Conservation (phyloP, 1,284 basidiomycete species). For the Puccinia novopanici region DNA sequence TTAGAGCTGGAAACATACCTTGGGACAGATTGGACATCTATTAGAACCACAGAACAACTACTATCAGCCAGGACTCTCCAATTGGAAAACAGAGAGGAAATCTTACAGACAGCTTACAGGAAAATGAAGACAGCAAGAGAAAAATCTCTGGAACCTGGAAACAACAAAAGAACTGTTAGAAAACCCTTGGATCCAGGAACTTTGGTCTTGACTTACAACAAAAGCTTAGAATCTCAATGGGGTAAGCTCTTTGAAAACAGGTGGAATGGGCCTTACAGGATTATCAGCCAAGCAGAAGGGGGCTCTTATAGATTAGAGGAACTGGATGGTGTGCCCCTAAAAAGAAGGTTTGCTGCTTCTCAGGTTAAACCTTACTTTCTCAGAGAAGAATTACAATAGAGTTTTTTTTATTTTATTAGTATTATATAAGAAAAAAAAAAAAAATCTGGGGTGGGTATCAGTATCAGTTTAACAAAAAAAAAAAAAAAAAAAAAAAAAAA, state of each 20-base stretch:
- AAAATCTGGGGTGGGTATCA: too few relatives aligned
- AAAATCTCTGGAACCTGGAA: neutral
- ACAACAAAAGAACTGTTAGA: neutral
- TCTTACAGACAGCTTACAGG: neutral
- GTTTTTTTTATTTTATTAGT: too few relatives aligned
- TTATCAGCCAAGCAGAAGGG: neutral
- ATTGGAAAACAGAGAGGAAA: neutral
- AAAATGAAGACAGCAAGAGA: neutral
- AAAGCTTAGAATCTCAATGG: neutral
- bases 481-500: too few relatives aligned
- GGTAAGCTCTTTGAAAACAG: slow-evolving; percentile 4
- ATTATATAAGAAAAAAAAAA: too few relatives aligned
- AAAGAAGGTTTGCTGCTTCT: slow-evolving; percentile 1
- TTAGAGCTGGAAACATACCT: slow-evolving; percentile 14
- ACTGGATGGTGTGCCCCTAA: neutral
- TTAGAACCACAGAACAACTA: neutral
- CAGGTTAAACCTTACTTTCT: neutral
- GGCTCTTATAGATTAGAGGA: neutral
- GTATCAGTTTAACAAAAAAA: too few relatives aligned
- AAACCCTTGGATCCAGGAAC: neutral
- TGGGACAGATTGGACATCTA: neutral
- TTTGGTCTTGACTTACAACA: slow-evolving; percentile 1
- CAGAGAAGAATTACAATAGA: too few relatives aligned
- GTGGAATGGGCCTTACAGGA: slow-evolving; percentile 3
- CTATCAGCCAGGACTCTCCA: neutral